phyloP scores from a whole-genome alignment of 352 stramenopile genomes.

The Globisporangium cederbergense region DNA sequence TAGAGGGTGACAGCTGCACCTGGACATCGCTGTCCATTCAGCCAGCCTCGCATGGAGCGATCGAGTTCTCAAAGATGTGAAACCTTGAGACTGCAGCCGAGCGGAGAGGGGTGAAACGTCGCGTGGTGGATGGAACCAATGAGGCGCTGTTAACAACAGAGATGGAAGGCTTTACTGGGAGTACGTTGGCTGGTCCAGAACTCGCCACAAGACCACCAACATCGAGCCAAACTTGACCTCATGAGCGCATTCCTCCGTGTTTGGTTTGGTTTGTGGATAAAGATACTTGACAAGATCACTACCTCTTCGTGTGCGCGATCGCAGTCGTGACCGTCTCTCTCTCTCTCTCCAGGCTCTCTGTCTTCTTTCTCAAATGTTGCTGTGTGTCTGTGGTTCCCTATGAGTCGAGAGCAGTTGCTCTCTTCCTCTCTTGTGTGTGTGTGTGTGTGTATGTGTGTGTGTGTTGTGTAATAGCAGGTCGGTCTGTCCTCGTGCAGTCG shows the following conservation, averaged over 20 bases:
- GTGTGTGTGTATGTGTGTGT: conserved; percentile 21
- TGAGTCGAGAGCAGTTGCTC: conserved; percentile 10
- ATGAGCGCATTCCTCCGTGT: background rate
- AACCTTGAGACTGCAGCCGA: background rate
- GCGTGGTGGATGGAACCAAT: background rate
- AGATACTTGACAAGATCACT: background rate
- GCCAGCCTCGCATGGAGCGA: background rate
- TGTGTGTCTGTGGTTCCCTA: conserved; percentile 7
- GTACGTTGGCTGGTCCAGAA: too few species aligned
- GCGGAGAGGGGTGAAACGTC: background rate
- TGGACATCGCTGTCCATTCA: background rate
- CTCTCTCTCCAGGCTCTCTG: background rate
- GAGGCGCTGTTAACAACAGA: background rate
- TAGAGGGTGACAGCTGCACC: background rate
- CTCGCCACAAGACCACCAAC: background rate
- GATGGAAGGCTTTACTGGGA: too few species aligned
- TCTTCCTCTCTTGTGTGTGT: conserved; percentile 22
- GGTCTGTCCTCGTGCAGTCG: conserved; percentile 13
- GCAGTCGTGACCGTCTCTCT: background rate
- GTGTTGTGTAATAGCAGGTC: conserved; percentile 3
- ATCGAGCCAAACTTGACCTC: background rate
- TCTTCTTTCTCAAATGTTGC: conserved; percentile 8
- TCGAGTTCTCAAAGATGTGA: too few species aligned
- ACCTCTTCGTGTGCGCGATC: background rate
- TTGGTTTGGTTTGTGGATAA: background rate